phyloP scores from a whole-genome alignment of 1,139 yeast species.

The Kodamaea alishanica region DNA sequence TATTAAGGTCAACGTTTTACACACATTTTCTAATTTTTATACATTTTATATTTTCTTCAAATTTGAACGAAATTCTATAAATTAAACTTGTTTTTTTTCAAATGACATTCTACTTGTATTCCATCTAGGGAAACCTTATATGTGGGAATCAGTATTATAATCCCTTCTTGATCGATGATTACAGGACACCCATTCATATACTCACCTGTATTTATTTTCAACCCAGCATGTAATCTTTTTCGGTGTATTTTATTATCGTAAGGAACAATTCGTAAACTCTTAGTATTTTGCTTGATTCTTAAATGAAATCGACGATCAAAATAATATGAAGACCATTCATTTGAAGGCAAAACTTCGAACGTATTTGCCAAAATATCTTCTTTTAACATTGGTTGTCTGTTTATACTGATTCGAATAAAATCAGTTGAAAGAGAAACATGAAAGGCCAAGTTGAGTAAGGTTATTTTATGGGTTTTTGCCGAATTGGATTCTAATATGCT shows the following conservation, averaged over 20 bases:
- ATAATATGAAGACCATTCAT: slow-evolving; percentile 28
- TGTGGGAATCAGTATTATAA: slow-evolving; percentile 22
- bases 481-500: slow-evolving; percentile 3
- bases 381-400: slow-evolving; percentile 26
- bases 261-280: slow-evolving; percentile 16
- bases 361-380: slow-evolving; percentile 13
- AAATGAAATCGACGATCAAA: slow-evolving; percentile 30
- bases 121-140: slow-evolving; percentile 10
- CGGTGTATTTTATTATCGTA: slow-evolving; percentile 19
- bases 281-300: slow-evolving; percentile 13
- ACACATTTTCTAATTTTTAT: background rate
- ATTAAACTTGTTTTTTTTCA: slow-evolving; percentile 2
- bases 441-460: slow-evolving; percentile 22
- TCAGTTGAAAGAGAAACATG: slow-evolving; percentile 10
- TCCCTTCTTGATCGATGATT: slow-evolving; percentile 7
- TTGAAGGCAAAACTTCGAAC: slow-evolving; percentile 2
- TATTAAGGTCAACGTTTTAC: too few species aligned
- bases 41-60: background rate
- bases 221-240: background rate
- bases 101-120: slow-evolving; percentile 3
- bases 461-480: slow-evolving; percentile 5
- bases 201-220: background rate
- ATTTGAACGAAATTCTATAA: background rate
- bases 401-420: slow-evolving; percentile 10
- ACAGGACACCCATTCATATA: slow-evolving; percentile 10